phyloP scores from a whole-genome alignment of 805 yeast genomes.

The Ogataea paraovalis region DNA sequence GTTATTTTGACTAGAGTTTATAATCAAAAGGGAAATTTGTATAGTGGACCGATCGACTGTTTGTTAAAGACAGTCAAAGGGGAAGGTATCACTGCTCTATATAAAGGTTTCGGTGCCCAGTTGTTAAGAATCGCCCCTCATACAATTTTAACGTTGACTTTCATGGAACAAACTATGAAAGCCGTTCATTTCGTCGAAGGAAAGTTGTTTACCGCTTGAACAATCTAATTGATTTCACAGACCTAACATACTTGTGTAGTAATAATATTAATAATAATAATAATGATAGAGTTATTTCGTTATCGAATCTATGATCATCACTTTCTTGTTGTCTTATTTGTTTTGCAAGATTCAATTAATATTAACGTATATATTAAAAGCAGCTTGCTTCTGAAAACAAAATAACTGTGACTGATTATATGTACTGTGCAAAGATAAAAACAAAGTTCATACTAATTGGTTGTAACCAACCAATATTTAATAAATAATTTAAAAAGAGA shows the following conservation, averaged over 20 bases:
- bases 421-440: not conserved
- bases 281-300: not conserved
- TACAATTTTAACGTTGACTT: conserved; percentile 81
- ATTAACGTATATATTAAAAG: not conserved
- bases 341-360: not conserved
- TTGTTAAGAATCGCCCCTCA: conserved; percentile 92
- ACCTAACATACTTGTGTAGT: not conserved
- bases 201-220: conserved; percentile 9
- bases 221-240: not conserved
- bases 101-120: conserved; percentile 95
- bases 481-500: not conserved
- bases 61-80: conserved; percentile 70
- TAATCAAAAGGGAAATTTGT: conserved; percentile 86
- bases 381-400: not conserved
- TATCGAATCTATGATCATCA: not conserved
- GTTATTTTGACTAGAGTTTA: conserved; percentile 92
- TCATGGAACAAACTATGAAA: conserved; percentile 94
- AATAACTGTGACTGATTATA: too few relatives aligned
- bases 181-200: conserved; percentile 43
- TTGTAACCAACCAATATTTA: not conserved
- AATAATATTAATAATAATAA: too few relatives aligned
- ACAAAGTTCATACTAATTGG: not conserved
- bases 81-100: conserved; percentile 86
- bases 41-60: conserved; percentile 87
- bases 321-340: too few relatives aligned